Evolutionary conservation across 2,329 filamentous ascomycete species (phyloP).

Genomic region (Periconia macrospinosa): DNA sequence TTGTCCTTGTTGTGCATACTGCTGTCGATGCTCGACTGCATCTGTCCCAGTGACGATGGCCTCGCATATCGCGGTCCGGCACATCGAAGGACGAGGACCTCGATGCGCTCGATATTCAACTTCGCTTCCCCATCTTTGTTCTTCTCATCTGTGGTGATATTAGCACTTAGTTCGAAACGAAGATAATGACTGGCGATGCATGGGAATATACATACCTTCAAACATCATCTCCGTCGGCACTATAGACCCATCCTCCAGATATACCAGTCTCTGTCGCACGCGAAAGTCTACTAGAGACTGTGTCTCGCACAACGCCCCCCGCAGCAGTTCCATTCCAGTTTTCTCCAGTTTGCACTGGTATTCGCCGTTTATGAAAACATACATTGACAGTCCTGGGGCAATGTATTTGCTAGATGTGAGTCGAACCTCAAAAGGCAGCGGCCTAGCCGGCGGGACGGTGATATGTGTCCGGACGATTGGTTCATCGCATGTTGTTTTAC

Average conservation of each 20-base stretch:
- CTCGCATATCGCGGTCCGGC: conserved; percentile 27
- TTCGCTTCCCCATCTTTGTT: conserved; percentile 33
- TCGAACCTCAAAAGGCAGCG: conserved; percentile 52
- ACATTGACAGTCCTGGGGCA: conserved; percentile 56
- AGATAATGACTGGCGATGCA: conserved; percentile 4
- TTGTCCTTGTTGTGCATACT: conserved; percentile 26
- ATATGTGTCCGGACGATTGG: conserved; percentile 56
- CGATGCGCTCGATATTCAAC: conserved; percentile 51
- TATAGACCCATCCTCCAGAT: conserved; percentile 49
- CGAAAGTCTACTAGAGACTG: conserved; percentile 50
- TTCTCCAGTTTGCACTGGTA: conserved; percentile 62
- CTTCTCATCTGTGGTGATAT: conserved; percentile 41
- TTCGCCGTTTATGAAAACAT: conserved; percentile 60
- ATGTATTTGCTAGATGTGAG: conserved; percentile 55
- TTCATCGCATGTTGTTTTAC: conserved; percentile 54
- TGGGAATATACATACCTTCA: conserved; percentile 53
- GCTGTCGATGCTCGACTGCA: conserved; percentile 22
- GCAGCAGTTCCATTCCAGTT: conserved; percentile 41
- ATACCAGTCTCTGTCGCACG: conserved; percentile 58
- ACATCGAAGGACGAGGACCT: conserved; percentile 52
- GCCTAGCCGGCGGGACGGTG: conserved; percentile 48
- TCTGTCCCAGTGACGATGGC: conserved; percentile 7
- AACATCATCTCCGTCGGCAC: conserved; percentile 58
- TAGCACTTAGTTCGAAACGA: conserved; percentile 13
- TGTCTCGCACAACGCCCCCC: conserved; percentile 26